Evolutionary conservation across 2,329 filamentous ascomycete species (phyloP).

Genomic region (Botryotinia calthae): DNA sequence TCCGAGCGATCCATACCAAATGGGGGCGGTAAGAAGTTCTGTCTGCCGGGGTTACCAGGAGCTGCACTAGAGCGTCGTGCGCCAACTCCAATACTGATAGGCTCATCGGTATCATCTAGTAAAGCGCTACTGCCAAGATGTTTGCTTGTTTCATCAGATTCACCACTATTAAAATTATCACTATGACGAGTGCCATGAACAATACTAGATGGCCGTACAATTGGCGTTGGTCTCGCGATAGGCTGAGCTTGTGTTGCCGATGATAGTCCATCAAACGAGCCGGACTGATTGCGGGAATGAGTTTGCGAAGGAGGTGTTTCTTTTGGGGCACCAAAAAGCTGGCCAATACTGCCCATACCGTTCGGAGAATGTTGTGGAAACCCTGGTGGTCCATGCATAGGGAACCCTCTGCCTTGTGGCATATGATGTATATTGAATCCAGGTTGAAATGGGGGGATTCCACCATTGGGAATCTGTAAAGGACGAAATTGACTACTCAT

Average conservation of each 20-base stretch:
- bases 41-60: slow-evolving; percentile 32
- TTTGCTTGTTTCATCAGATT: slow-evolving; percentile 69
- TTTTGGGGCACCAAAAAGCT: slow-evolving; percentile 41
- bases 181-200: slow-evolving; percentile 50
- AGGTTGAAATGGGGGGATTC: slow-evolving; percentile 51
- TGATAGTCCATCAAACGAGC: slow-evolving; percentile 59
- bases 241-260: slow-evolving; percentile 60
- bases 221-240: slow-evolving; percentile 79
- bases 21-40: slow-evolving; percentile 34
- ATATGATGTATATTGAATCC: slow-evolving; percentile 62
- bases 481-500: slow-evolving; percentile 54
- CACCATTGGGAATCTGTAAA: slow-evolving; percentile 47
- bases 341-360: slow-evolving; percentile 42
- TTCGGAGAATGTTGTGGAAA: slow-evolving; percentile 49
- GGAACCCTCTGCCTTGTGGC: slow-evolving; percentile 47
- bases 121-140: slow-evolving; percentile 90
- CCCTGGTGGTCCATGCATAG: slow-evolving; percentile 50
- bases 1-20: slow-evolving; percentile 37
- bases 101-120: slow-evolving; percentile 69
- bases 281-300: slow-evolving; percentile 75
- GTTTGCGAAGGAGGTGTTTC: slow-evolving; percentile 47
- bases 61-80: slow-evolving; percentile 38
- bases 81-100: slow-evolving; percentile 41
- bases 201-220: slow-evolving; percentile 79
- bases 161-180: slow-evolving; percentile 43